These are phyloP conservation scores for Aspergillus uvarum DNA, from an alignment of 2,329 filamentous ascomycete genomes.

Conservation along the genomic window DNA sequence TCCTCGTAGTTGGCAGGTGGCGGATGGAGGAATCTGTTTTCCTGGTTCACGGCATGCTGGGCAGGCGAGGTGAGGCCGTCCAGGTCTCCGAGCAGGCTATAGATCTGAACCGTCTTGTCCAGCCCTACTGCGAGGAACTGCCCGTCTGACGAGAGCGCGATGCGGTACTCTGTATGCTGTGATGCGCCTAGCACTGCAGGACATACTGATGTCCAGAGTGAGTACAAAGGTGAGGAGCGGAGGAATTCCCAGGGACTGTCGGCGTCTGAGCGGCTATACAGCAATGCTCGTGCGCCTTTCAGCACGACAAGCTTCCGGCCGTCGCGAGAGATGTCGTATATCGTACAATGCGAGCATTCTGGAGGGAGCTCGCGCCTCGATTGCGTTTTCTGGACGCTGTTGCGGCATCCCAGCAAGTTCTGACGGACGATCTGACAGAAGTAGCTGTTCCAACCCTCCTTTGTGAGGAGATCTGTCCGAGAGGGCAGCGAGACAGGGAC, in stretches of 20 bases:
- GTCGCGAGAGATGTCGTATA: conserved; percentile 12
- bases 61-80: conserved; percentile 12
- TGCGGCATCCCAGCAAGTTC: conserved; percentile 17
- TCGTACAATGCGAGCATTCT: conserved; percentile 12
- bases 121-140: conserved; percentile 20
- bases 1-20: conserved; percentile 16
- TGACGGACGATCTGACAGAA: conserved; percentile 17
- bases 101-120: conserved; percentile 23
- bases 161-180: conserved; percentile 15
- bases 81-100: conserved; percentile 11
- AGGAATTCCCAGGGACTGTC: conserved; percentile 8
- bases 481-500: conserved; percentile 15
- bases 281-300: conserved; percentile 14
- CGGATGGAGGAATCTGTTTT: not conserved
- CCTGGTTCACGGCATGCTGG: conserved; percentile 18
- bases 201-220: conserved; percentile 21
- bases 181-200: conserved; percentile 14
- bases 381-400: conserved; percentile 11
- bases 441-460: conserved; percentile 18
- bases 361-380: conserved; percentile 8
- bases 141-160: conserved; percentile 19
- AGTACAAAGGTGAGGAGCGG: conserved; percentile 16
- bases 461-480: conserved; percentile 8
- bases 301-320: conserved; percentile 11
- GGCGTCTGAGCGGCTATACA: conserved; percentile 7